Percentiles rank a stretch among this genome's conserved stretches.
Conservation (phyloP, 2,329 filamentous ascomycete species). For the Cladobotryum mycophilum region DNA sequence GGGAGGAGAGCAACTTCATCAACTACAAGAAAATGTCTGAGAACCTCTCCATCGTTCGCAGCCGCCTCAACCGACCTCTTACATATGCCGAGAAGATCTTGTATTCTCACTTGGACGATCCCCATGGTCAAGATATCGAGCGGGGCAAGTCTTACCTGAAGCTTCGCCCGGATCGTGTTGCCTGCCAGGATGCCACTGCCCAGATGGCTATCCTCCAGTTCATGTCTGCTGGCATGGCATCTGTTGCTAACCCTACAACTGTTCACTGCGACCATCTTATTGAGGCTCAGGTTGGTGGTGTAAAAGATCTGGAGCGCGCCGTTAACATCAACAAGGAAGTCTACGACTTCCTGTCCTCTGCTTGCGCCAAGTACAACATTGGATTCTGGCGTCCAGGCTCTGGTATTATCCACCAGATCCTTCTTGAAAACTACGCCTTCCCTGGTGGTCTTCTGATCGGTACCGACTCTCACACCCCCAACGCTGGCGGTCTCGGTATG, state of each 20-base stretch:
- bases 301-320: slow-evolving; percentile 88
- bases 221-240: slow-evolving; percentile 97
- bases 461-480: slow-evolving; percentile 96
- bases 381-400: slow-evolving; percentile 99
- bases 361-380: slow-evolving; percentile 99
- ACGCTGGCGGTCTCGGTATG: slow-evolving; percentile 94
- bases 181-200: slow-evolving; percentile 98
- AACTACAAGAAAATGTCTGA: slow-evolving; percentile 99
- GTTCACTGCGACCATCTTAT: slow-evolving; percentile 99
- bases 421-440: slow-evolving; percentile 99
- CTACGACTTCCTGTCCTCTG: slow-evolving; percentile 90
- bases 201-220: slow-evolving; percentile 99
- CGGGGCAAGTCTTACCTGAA: slow-evolving; percentile 93
- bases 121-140: slow-evolving; percentile 92
- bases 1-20: slow-evolving; percentile 94
- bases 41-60: slow-evolving; percentile 86
- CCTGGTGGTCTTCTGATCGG: slow-evolving; percentile 96
- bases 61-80: slow-evolving; percentile 84
- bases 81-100: slow-evolving; percentile 98
- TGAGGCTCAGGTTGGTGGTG: slow-evolving; percentile 89
- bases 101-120: slow-evolving; percentile 97
- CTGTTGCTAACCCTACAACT: slow-evolving; percentile 87
- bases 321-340: slow-evolving; percentile 97
- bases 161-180: slow-evolving; percentile 93
- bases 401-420: slow-evolving; percentile 98